phyloP scores from a whole-genome alignment of 208 protist genomes.

The Leishmania tropica region DNA sequence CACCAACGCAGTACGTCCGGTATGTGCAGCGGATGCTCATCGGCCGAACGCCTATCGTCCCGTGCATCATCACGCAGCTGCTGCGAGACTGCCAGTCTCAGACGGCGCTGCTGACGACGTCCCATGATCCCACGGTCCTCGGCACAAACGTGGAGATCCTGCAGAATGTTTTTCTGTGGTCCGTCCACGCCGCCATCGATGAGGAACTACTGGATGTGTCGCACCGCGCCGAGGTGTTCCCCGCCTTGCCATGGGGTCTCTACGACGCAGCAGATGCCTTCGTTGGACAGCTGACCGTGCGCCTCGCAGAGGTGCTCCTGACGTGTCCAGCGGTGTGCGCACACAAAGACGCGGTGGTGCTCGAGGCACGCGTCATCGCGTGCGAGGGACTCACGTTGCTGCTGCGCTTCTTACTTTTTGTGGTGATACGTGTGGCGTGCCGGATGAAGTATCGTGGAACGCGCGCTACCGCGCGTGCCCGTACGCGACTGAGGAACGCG shows the following conservation, averaged over 20 bases:
- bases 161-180: conserved; percentile 23
- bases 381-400: conserved; percentile 25
- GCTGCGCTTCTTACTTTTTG: conserved; percentile 22
- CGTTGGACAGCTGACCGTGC: conserved; percentile 16
- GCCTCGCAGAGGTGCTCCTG: conserved; percentile 10
- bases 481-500: conserved; percentile 24
- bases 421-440: conserved; percentile 20
- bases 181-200: conserved; percentile 26
- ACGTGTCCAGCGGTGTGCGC: not conserved
- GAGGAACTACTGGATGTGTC: conserved; percentile 22
- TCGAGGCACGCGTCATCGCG: conserved; percentile 20
- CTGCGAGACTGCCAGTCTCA: conserved; percentile 15
- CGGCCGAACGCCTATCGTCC: conserved; percentile 15
- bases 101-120: conserved; percentile 10
- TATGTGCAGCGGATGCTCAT: conserved; percentile 29
- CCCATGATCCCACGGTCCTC: conserved; percentile 6
- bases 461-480: conserved; percentile 24
- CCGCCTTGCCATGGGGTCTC: conserved; percentile 17
- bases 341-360: conserved; percentile 7
- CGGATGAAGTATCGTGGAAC: conserved; percentile 31
- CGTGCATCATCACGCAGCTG: conserved; percentile 20
- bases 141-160: conserved; percentile 24
- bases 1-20: conserved; percentile 24
- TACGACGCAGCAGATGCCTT: conserved; percentile 16
- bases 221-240: conserved; percentile 5